Evolutionary conservation across 768 basidiomycete species (phyloP).

Genomic region (Ramaria sp.): DNA sequence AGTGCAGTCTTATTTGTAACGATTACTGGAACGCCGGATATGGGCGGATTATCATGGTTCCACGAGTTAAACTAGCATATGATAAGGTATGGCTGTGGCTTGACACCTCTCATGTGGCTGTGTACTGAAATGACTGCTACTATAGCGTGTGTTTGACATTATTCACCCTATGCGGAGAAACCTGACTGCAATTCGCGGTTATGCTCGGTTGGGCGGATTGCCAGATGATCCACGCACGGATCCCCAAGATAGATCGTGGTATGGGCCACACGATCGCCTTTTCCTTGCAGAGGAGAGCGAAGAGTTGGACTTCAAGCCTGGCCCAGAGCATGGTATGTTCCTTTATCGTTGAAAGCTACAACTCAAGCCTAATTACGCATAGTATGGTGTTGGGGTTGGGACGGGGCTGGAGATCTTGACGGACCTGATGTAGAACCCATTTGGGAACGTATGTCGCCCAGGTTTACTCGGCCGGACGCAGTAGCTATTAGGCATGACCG

Average conservation of each 20-base stretch:
- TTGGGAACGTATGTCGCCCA: slow-evolving; percentile 75
- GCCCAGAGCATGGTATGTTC: slow-evolving; percentile 76
- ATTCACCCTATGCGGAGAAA: slow-evolving; percentile 87
- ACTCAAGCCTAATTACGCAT: neutral
- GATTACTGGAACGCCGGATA: slow-evolving; percentile 97
- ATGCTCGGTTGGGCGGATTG: slow-evolving; percentile 87
- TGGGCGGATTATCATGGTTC: slow-evolving; percentile 96
- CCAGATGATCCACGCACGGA: slow-evolving; percentile 95
- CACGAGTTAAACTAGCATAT: slow-evolving; percentile 92
- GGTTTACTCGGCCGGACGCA: slow-evolving; percentile 41
- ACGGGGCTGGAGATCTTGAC: slow-evolving; percentile 95
- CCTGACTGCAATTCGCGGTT: slow-evolving; percentile 91
- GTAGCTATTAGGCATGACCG: slow-evolving; percentile 68
- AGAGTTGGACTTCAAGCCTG: slow-evolving; percentile 61
- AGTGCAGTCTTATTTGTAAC: slow-evolving; percentile 96
- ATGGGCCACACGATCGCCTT: slow-evolving; percentile 90
- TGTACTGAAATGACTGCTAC: neutral
- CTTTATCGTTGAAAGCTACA: slow-evolving; percentile 1
- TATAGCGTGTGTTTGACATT: slow-evolving; percentile 85
- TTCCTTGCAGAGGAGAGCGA: slow-evolving; percentile 85
- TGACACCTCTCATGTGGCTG: neutral
- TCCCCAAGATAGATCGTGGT: slow-evolving; percentile 97
- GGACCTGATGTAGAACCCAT: slow-evolving; percentile 97
- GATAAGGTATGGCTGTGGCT: slow-evolving; percentile 33
- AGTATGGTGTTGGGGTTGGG: slow-evolving; percentile 99